Base-by-base conservation (phyloP, 2,329 filamentous ascomycete species). In the Eurotiales sp. region DNA sequence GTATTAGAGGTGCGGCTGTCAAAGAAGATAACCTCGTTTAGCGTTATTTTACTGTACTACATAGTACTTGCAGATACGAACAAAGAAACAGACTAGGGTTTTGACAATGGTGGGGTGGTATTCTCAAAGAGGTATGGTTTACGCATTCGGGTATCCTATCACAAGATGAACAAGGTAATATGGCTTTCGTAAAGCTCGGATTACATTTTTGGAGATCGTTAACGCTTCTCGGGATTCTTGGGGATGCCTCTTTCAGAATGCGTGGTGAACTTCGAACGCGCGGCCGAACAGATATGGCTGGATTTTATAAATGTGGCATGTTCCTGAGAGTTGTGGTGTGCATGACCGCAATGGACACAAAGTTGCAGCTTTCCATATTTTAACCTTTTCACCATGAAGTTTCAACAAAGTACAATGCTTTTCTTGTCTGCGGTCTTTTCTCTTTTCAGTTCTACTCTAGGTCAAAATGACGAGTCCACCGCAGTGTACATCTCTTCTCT, bases 51-150 rank as follows among this genome's bases (percentile, higher is more conserved):
- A n/a, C n/a, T n/a, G n/a, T n/a, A n/a, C n/a, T n/a, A n/a, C n/a
- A n/a, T n/a, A n/a, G n/a, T n/a, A n/a, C n/a, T n/a, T n/a, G n/a
- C n/a, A n/a, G n/a, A n/a, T n/a, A n/a, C n/a, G n/a, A n/a, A n/a
- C n/a, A n/a, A n/a, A n/a, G n/a, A n/a, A n/a, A n/a, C n/a, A n/a
- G n/a, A n/a, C n/a, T n/a, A n/a, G n/a, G n/a, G n/a, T n/a, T n/a
- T n/a, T n/a, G n/a, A n/a, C n/a, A n/a, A n/a, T n/a, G n/a, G 42
- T 17, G 36, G 37, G 46, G 34, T 22, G 32, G 15, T 15, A 15
- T 49, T 41, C 46, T 32, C 2, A 32, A 49, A 49, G 34, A n/a
- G 37, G 36, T 15, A 49, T 49, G 41, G 36, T 49, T 41, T 49
- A 41, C 46, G 46, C 44, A 37, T n/a, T 46, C 25, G 17, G 23